phyloP scores from a whole-genome alignment of 805 yeast genomes.

The Candida nanaspora region DNA sequence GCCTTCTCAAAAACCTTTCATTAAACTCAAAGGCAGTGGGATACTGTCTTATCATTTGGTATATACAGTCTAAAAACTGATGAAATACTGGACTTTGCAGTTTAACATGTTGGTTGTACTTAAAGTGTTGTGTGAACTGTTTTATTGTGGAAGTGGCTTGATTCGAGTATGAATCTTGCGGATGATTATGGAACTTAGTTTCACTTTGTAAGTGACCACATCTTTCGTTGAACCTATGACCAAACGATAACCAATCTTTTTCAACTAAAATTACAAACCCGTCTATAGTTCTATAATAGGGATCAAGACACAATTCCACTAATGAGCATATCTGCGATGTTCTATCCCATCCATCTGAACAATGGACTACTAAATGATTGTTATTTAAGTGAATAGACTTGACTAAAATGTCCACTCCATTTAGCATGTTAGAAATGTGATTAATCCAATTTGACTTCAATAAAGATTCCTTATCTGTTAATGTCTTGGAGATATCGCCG shows the following conservation, averaged over 20 bases:
- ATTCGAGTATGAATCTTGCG: slow-evolving; percentile 24
- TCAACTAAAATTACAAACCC: slow-evolving; percentile 85
- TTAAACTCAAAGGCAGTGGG: slow-evolving; percentile 79
- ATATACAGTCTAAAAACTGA: slow-evolving; percentile 86
- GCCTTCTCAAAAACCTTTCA: slow-evolving; percentile 76
- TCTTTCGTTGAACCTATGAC: slow-evolving; percentile 82
- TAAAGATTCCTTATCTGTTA: slow-evolving; percentile 47
- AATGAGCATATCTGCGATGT: slow-evolving; percentile 85
- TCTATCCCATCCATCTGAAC: slow-evolving; percentile 99
- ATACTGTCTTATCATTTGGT: slow-evolving; percentile 65
- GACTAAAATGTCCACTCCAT: slow-evolving; percentile 69
- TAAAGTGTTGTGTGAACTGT: slow-evolving; percentile 44
- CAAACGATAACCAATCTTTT: slow-evolving; percentile 94
- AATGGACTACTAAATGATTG: slow-evolving; percentile 81
- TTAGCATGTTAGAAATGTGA: slow-evolving; percentile 58
- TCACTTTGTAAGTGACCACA: slow-evolving; percentile 66
- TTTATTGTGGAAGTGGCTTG: slow-evolving; percentile 32
- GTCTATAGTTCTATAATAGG: slow-evolving; percentile 77
- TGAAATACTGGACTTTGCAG: slow-evolving; percentile 89
- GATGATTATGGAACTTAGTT: slow-evolving; percentile 39
- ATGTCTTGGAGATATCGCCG: slow-evolving; percentile 48
- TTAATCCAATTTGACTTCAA: slow-evolving; percentile 74
- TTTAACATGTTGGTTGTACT: slow-evolving; percentile 42
- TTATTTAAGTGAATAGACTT: slow-evolving; percentile 78
- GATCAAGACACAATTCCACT: slow-evolving; percentile 83